These are phyloP conservation scores for Colletotrichum eleusines DNA, from an alignment of 2,329 filamentous ascomycete genomes.

Conservation along the genomic window DNA sequence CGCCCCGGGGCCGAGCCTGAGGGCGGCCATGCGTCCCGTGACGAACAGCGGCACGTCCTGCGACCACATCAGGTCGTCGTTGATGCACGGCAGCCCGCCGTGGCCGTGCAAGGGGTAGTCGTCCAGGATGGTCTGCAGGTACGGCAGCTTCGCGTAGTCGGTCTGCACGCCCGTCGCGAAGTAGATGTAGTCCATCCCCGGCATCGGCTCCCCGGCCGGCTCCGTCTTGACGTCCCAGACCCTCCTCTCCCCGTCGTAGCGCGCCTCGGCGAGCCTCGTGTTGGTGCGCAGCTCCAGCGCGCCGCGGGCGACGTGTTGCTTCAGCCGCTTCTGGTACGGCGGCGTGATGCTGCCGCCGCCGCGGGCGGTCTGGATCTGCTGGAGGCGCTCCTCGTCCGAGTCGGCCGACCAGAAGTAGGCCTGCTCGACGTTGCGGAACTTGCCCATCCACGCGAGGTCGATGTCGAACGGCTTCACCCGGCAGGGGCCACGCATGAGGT, in stretches of 20 bases:
- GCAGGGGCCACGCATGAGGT: slow-evolving; percentile 72
- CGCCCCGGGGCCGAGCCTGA: slow-evolving; percentile 78
- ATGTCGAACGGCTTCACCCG: slow-evolving; percentile 83
- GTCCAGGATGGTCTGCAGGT: slow-evolving; percentile 68
- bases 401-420: slow-evolving; percentile 83
- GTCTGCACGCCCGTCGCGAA: slow-evolving; percentile 80
- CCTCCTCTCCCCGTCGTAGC: slow-evolving; percentile 60
- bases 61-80: slow-evolving; percentile 81
- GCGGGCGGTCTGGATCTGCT: slow-evolving; percentile 74
- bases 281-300: slow-evolving; percentile 67
- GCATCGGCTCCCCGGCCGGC: slow-evolving; percentile 64
- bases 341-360: slow-evolving; percentile 84
- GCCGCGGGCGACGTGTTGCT: slow-evolving; percentile 66
- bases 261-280: slow-evolving; percentile 66
- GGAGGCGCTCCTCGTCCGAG: slow-evolving; percentile 74
- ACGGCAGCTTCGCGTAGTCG: slow-evolving; percentile 70
- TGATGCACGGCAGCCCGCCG: slow-evolving; percentile 79
- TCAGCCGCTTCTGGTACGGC: slow-evolving; percentile 74
- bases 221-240: slow-evolving; percentile 62
- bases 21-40: slow-evolving; percentile 74
- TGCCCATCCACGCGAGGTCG: slow-evolving; percentile 82
- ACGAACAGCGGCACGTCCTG: slow-evolving; percentile 80
- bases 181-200: slow-evolving; percentile 76
- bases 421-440: slow-evolving; percentile 83
- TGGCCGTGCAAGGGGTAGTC: slow-evolving; percentile 72